Base-by-base conservation (phyloP, 2,329 filamentous ascomycete genomes). In the Colletotrichum spaethianum region DNA sequence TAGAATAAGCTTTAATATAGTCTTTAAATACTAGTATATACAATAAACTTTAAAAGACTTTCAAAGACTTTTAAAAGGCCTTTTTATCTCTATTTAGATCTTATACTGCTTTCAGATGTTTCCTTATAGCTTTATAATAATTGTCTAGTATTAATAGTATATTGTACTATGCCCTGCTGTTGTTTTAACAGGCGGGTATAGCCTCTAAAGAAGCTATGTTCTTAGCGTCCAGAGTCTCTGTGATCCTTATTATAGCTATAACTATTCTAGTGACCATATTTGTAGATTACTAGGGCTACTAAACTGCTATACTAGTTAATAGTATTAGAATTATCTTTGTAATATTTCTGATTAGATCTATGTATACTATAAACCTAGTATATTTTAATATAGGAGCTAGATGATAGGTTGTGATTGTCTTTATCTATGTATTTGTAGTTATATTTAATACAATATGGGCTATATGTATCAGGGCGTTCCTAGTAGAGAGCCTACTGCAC, bases 131-230 rank as follows among this genome's bases (percentile, higher is more conserved):
- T 1, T 20, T 23, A 5, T 86, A 90, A 69, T 90, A 92, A 63
- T 82, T 91, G 12, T 86, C 83, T 31, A 89, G 90, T 0, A 91
- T 92, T 50, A 89, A 92, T 50, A 89, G 88, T 0, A 86, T 91
- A 0, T 80, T 91, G 4, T 91, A 89, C 74, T 92, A 92, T 69
- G 88, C 89, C 0, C 90, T 90, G 0, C 80, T 88, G 0, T 79
- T 92, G 0, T 92, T 92, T 74, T 81, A 85, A 38, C 88, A 90
- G 67, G 89, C 90, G 0, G 90, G 90, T 0, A 82, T 92, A 3
- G 81, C 83, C 12, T 87, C 86, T 1, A 82, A 86, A 11, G 82
- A 85, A 68, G 85, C 86, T 1, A 86, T 84, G 0, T 89, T 91
- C 70, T 81, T 91, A 14, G 89, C 89, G 0, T 91, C 89, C 0